Base-by-base conservation (phyloP, 2,329 filamentous ascomycete genomes). In the Myrmaecium sp. region DNA sequence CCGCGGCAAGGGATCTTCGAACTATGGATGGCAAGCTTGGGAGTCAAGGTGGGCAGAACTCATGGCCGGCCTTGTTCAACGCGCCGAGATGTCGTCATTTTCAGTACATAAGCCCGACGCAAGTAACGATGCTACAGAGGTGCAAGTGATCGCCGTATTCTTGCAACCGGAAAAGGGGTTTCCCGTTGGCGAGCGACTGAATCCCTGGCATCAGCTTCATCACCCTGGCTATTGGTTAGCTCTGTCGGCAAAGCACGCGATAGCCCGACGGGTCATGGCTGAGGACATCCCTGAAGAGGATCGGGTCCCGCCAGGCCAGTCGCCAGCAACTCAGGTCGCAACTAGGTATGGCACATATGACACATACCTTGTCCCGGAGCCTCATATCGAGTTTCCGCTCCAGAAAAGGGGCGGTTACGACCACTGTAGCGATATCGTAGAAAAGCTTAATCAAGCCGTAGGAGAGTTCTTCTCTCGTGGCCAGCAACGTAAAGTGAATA, bases 1-100 rank as follows among this genome's bases (percentile, higher is more conserved):
- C 11, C 72, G 77, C 37, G 84, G 83, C 4, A 80, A 80, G 39
- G 86, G 86, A 1, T 83, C 80, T 3, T 69, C 72, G 17, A 92
- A 81, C 37, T 95, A 95, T 47, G 81, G 82, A 5, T 95, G 84
- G 80, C 69, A 82, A 42, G 84, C 86, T 2, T 98, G 86, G 84
- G 78, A 93, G 53, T 73, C 80, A 21, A 67, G 79, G 30, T 75
- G 70, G 71, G 64, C 68, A 10, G 56, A 59, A 33, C 52, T 64
- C 15, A 73, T 75, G 64, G 67, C 65, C 4, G 56, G 75, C 33
- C 49, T 72, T 4, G 61, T 74, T 11, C 55, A 58, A 23, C 56
- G 60, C 26, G 60, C 64, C 14, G 55, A 62, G 11, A 39, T 70
- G 11, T 57, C 60, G 4, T 38, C 51, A 1, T 57, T 66, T 32